Evolutionary conservation across 2,329 filamentous ascomycete species (phyloP).

Genomic region (Colletotrichum magnum): DNA sequence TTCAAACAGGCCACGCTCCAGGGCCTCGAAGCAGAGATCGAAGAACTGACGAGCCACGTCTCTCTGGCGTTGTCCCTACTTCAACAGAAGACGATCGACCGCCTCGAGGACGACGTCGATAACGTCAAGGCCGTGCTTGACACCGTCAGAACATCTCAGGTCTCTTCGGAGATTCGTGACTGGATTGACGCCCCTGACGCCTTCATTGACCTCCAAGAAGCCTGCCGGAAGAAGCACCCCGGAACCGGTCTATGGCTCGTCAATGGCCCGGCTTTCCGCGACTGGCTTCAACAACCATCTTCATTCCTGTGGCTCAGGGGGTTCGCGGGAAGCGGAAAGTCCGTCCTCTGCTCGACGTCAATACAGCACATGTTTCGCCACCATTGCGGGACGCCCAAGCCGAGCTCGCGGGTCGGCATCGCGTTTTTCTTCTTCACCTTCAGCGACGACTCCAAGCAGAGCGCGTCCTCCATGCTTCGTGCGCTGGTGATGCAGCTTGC

Average conservation of each 20-base stretch:
- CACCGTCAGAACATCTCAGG: constrained; percentile 44
- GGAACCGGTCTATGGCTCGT: constrained; percentile 53
- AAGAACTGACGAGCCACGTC: constrained; percentile 49
- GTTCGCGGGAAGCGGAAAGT: constrained; percentile 57
- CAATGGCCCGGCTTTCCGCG: constrained; percentile 39
- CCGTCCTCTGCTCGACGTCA: constrained; percentile 53
- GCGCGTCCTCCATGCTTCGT: constrained; percentile 49
- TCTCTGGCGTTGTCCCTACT: constrained; percentile 50
- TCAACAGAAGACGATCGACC: constrained; percentile 46
- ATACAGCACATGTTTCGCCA: constrained; percentile 48
- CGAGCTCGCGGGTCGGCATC: constrained; percentile 44
- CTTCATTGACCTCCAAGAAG: constrained; percentile 50
- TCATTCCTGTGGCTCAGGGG: constrained; percentile 57
- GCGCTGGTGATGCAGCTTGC: constrained; percentile 52
- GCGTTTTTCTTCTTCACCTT: constrained; percentile 59
- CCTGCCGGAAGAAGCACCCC: constrained; percentile 47
- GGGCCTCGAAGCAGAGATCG: constrained; percentile 54
- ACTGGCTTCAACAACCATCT: constrained; percentile 45
- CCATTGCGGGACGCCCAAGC: constrained; percentile 31
- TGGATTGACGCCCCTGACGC: constrained; percentile 56
- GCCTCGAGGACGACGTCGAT: constrained; percentile 46
- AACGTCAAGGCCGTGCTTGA: constrained; percentile 46
- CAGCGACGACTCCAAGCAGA: constrained; percentile 51
- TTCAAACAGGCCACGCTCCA: constrained; percentile 53
- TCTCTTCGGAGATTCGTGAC: constrained; percentile 44